Evolutionary conservation across 495 filamentous ascomycete species (phyloP).

Genomic region (Penicillium riverlandense): DNA sequence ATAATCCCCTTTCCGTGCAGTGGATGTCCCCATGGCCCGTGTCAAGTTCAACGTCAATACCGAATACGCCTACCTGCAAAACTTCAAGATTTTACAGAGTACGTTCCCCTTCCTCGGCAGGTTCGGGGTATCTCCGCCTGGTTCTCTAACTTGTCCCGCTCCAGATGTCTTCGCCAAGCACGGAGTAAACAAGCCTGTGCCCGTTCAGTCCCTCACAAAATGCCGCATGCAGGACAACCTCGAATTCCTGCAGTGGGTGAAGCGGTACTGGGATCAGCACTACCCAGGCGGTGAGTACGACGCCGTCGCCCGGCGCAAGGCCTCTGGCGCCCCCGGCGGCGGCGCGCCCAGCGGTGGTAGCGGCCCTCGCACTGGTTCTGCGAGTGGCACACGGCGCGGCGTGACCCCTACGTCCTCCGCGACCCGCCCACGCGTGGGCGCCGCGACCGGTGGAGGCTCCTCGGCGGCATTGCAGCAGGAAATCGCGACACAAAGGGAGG

Average conservation of each 20-base stretch:
- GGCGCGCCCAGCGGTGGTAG: constrained; percentile 5
- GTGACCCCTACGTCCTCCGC: constrained; percentile 66
- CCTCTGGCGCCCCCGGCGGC: constrained; percentile 49
- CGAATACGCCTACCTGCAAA: constrained; percentile 95
- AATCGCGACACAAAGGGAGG: constrained; percentile 77
- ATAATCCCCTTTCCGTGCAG: constrained; percentile 28
- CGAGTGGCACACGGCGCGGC: constrained; percentile 44
- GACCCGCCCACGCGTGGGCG: constrained; percentile 35
- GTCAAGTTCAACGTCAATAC: constrained; percentile 98
- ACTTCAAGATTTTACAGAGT: constrained; percentile 97
- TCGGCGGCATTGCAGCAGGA: constrained; percentile 69
- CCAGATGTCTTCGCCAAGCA: constrained; percentile 82
- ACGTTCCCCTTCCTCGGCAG: constrained; percentile 22
- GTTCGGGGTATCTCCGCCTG: too few species aligned
- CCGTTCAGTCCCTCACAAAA: constrained; percentile 82
- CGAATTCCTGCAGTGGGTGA: constrained; percentile 95
- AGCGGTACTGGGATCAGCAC: constrained; percentile 96
- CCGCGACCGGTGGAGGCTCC: constrained; percentile 47
- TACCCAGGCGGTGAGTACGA: constrained; percentile 96
- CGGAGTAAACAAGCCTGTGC: constrained; percentile 76
- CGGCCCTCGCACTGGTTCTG: constrained; percentile 1
- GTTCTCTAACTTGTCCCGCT: background rate
- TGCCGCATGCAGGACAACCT: constrained; percentile 99
- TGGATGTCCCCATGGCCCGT: constrained; percentile 89
- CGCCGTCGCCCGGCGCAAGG: constrained; percentile 77